phyloP scores from a whole-genome alignment of 1,284 basidiomycete genomes.

The Naganishia sp. region DNA sequence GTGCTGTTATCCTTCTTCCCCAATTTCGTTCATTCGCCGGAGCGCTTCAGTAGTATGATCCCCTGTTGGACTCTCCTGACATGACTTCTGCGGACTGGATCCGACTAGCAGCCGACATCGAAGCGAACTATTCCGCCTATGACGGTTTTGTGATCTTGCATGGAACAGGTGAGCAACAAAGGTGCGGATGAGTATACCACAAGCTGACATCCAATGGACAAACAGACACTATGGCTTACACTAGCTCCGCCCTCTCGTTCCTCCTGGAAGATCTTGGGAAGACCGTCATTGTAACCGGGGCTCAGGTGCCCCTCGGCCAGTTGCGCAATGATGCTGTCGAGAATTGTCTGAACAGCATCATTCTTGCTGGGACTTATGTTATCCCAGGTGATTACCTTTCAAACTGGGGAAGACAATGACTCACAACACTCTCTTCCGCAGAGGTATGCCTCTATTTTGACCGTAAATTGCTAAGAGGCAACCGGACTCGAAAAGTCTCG shows the following conservation, averaged over 20 bases:
- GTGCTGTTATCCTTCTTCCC: neutral
- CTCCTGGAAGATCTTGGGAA: conserved; percentile 74
- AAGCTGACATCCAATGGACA: neutral
- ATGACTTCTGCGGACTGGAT: conserved; percentile 87
- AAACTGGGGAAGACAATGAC: neutral
- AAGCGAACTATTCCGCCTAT: conserved; percentile 78
- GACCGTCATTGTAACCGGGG: conserved; percentile 76
- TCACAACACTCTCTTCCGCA: conserved; percentile 42
- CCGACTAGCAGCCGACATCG: conserved; percentile 82
- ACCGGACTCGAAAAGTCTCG: conserved; percentile 73
- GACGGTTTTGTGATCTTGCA: conserved; percentile 89
- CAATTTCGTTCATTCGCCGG: conserved; percentile 3
- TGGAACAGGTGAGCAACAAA: conserved; percentile 56
- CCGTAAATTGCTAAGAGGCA: conserved; percentile 81
- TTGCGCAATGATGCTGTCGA: conserved; percentile 86
- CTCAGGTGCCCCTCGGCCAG: conserved; percentile 80
- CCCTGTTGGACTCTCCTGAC: conserved; percentile 83
- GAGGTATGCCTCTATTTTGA: conserved; percentile 87
- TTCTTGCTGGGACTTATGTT: conserved; percentile 83
- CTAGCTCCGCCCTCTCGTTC: conserved; percentile 82
- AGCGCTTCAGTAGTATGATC: conserved; percentile 66
- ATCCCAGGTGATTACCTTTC: conserved; percentile 68
- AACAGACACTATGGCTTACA: conserved; percentile 91
- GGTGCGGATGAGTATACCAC: too few relatives aligned
- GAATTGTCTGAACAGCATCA: conserved; percentile 81